A percentile compares a stretch with the other conserved stretches of the same genome.
These are phyloP conservation scores for Gymnopilus dilepis DNA, from an alignment of 768 basidiomycete species.

Conservation along the genomic window DNA sequence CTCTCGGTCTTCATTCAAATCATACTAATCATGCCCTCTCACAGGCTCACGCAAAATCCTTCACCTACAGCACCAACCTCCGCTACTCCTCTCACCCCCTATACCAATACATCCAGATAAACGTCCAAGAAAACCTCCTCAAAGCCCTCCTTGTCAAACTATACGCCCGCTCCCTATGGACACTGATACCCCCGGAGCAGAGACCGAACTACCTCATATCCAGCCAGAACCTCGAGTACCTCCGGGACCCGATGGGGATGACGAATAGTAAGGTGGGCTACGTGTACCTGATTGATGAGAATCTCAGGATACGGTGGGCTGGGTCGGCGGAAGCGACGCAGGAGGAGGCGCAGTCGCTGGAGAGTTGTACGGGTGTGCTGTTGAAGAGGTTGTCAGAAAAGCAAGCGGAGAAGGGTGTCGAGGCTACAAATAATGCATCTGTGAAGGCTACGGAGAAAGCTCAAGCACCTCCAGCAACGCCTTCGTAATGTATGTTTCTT, in stretches of 20 bases:
- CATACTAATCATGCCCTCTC: neutral
- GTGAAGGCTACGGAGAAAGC: neutral
- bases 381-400: slow-evolving; percentile 59
- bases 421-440: neutral
- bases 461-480: neutral
- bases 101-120: slow-evolving; percentile 84
- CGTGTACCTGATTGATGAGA: slow-evolving; percentile 87
- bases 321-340: slow-evolving; percentile 83
- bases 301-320: slow-evolving; percentile 89
- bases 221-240: slow-evolving; percentile 83
- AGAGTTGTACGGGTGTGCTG: slow-evolving; percentile 72
- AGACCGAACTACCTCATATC: slow-evolving; percentile 82
- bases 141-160: slow-evolving; percentile 90
- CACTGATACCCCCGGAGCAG: slow-evolving; percentile 62
- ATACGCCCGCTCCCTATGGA: slow-evolving; percentile 77
- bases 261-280: slow-evolving; percentile 92
- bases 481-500: neutral
- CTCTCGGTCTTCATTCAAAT: neutral
- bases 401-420: neutral
- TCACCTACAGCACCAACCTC: slow-evolving; percentile 59
- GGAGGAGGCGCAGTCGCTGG: slow-evolving; percentile 73
- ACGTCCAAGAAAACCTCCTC: slow-evolving; percentile 92
- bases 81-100: slow-evolving; percentile 58
- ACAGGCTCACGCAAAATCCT: slow-evolving; percentile 82
- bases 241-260: slow-evolving; percentile 85